phyloP scores from a whole-genome alignment of 2,329 filamentous ascomycete genomes.

The Aureobasidium sp. region DNA sequence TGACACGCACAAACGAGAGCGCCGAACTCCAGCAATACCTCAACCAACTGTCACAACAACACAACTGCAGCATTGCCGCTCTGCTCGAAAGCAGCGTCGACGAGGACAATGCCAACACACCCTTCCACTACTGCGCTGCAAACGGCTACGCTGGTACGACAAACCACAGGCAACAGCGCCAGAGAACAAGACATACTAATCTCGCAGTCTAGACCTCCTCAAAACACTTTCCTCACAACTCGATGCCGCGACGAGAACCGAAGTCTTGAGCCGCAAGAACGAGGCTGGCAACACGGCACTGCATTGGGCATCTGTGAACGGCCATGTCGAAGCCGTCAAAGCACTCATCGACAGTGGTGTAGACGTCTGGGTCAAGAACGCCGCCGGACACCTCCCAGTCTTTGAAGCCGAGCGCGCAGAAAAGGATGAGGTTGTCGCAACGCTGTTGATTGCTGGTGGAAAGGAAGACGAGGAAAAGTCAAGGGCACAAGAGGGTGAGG shows the following conservation, averaged over 20 bases:
- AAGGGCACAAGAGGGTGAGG: constrained; percentile 14
- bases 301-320: constrained; percentile 89
- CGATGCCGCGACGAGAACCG: constrained; percentile 13
- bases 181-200: background rate
- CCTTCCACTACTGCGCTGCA: constrained; percentile 82
- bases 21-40: constrained; percentile 56
- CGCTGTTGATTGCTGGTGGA: constrained; percentile 38
- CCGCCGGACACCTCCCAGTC: constrained; percentile 62
- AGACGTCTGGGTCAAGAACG: constrained; percentile 68
- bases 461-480: constrained; percentile 27
- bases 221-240: constrained; percentile 12
- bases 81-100: constrained; percentile 65
- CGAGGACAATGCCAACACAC: constrained; percentile 64
- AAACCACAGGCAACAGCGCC: background rate
- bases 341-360: constrained; percentile 67
- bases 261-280: constrained; percentile 62
- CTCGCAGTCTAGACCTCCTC: constrained; percentile 13
- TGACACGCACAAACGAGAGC: constrained; percentile 68
- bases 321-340: constrained; percentile 73
- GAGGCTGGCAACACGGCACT: constrained; percentile 79
- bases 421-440: constrained; percentile 40
- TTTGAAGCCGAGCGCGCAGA: constrained; percentile 43
- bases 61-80: constrained; percentile 48
- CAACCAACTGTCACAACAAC: constrained; percentile 50
- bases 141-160: constrained; percentile 72